These are phyloP conservation scores for Musa schizocarpa DNA, from an alignment of 176 grass and related monocot genomes.

Conservation along the genomic window DNA sequence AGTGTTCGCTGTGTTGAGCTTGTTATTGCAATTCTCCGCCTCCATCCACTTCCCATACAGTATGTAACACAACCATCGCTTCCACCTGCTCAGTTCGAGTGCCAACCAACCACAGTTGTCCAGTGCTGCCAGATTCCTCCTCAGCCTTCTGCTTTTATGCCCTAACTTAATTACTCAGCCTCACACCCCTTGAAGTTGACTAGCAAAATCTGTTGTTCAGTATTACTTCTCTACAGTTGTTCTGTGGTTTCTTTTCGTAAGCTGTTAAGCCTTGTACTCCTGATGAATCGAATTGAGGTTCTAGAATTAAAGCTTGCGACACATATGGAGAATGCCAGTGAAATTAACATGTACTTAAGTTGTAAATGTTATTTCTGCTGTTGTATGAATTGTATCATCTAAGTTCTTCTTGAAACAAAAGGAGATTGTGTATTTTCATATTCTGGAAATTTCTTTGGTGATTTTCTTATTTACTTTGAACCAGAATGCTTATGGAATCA, in stretches of 20 bases:
- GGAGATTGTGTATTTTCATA: no score
- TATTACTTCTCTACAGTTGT: background rate
- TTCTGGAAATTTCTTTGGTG: no score
- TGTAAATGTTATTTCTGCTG: no score
- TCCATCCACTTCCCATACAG: background rate
- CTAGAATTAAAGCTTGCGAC: no score
- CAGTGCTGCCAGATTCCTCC: conserved; percentile 5
- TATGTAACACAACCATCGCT: background rate
- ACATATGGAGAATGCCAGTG: no score
- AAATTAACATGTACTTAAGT: no score
- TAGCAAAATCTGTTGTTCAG: background rate
- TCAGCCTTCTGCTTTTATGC: background rate
- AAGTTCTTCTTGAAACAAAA: no score
- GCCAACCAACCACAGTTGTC: background rate
- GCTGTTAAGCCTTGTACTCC: no score
- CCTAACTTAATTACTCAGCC: conserved; percentile 16
- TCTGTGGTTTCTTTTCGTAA: background rate
- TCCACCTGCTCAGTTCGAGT: background rate
- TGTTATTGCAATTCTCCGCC: background rate
- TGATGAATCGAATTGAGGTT: no score
- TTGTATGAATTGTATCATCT: no score
- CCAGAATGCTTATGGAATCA: no score
- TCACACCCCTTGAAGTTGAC: background rate
- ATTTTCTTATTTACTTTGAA: no score
- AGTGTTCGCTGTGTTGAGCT: conserved; percentile 2